A percentile compares a stretch with the other conserved stretches of the same genome.
Conservation (phyloP, 23 red algal genomes). For the Pyropia yezoensis region DNA sequence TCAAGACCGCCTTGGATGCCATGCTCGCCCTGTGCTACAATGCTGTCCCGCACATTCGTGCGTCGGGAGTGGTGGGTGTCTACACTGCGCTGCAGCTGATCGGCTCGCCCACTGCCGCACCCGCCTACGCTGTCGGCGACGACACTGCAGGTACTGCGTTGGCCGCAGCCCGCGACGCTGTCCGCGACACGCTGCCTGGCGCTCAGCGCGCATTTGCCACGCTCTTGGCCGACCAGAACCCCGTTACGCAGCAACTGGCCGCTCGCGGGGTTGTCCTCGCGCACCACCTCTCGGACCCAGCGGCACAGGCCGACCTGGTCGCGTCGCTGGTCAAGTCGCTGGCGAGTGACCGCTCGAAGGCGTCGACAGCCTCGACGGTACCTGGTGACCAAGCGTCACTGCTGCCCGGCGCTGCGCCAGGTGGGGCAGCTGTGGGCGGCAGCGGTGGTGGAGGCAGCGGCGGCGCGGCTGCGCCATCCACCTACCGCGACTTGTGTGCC, state of each 20-base stretch:
- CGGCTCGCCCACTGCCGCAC: no score
- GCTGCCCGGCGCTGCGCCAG: constrained; percentile 6
- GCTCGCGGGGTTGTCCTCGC: constrained; percentile 49
- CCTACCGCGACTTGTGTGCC: constrained; percentile 43
- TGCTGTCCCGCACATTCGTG: no score
- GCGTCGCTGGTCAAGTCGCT: constrained; percentile 36
- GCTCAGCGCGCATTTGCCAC: constrained; percentile 47
- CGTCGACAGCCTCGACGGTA: constrained; percentile 29
- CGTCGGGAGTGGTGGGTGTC: no score
- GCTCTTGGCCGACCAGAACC: constrained; percentile 32
- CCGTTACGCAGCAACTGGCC: constrained; percentile 55
- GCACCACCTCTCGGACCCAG: constrained; percentile 29
- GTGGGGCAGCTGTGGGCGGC: constrained; percentile 14
- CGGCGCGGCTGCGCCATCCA: constrained; percentile 1
- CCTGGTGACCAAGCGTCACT: constrained; percentile 44
- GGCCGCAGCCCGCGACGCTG: constrained; percentile 5
- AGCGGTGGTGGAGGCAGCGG: constrained; percentile 9
- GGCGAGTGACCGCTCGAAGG: constrained; percentile 17
- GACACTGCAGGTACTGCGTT: no score
- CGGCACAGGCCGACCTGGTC: constrained; percentile 41
- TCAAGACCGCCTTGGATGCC: not conserved
- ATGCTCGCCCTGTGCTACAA: no score
- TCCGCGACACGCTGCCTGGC: constrained; percentile 16
- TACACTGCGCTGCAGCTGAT: no score
- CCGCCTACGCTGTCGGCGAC: no score